A percentile compares a stretch with the other conserved stretches of the same genome.
Conservation (phyloP, 768 basidiomycete genomes). For the Suillus bovinus region DNA sequence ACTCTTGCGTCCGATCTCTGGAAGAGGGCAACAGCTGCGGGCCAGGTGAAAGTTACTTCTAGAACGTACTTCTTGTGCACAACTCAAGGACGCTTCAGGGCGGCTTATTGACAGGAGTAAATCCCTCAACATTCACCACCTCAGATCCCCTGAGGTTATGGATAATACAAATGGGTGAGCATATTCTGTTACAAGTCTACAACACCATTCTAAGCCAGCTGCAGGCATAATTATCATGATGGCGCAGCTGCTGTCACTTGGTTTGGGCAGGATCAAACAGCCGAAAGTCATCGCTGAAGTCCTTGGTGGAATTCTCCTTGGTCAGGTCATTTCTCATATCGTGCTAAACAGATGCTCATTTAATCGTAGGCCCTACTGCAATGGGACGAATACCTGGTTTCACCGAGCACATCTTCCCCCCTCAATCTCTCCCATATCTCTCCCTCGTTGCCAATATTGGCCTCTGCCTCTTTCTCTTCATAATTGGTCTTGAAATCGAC, state of each 20-base stretch:
- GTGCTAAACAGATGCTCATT: constrained; percentile 41
- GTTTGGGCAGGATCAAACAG: constrained; percentile 73
- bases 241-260: constrained; percentile 73
- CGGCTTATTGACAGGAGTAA: constrained; percentile 71
- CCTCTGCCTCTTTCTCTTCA: constrained; percentile 85
- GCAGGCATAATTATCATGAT: constrained; percentile 81
- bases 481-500: constrained; percentile 94
- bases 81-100: constrained; percentile 43
- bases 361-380: constrained; percentile 42
- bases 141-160: constrained; percentile 73
- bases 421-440: constrained; percentile 68
- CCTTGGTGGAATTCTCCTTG: constrained; percentile 87
- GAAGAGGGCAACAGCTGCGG: background rate
- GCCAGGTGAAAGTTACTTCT: background rate
- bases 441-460: constrained; percentile 90
- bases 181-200: constrained; percentile 9
- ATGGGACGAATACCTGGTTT: constrained; percentile 89
- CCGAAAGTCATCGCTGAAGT: constrained; percentile 87
- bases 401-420: constrained; percentile 82
- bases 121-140: constrained; percentile 66
- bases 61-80: background rate
- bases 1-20: background rate
- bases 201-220: background rate
- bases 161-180: constrained; percentile 77
- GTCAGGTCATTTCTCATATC: constrained; percentile 32